These are phyloP conservation scores for Suaeda aralocaspica DNA, from an alignment of 148 eudicot genomes.

Conservation along the genomic window DNA sequence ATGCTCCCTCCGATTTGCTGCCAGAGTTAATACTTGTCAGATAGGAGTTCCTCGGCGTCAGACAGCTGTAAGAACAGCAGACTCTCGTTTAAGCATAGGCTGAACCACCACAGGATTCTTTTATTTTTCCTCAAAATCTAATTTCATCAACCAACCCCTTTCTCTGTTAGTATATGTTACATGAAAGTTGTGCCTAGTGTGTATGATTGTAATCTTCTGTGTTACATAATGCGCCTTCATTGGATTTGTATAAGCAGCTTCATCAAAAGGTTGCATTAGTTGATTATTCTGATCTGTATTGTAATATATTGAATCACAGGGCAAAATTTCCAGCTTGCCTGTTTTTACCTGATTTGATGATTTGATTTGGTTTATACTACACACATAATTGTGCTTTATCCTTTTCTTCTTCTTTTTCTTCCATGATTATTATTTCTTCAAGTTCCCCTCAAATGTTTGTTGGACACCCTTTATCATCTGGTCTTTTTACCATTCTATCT, in stretches of 20 bases:
- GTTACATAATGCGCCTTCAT: slow-evolving; percentile 13
- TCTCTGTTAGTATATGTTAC: slow-evolving; percentile 19
- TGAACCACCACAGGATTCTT: slow-evolving; percentile 20
- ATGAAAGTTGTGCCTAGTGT: slow-evolving; percentile 18
- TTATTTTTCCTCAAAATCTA: slow-evolving; percentile 1
- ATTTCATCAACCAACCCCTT: slow-evolving; percentile 11
- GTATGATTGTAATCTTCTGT: slow-evolving; percentile 26
- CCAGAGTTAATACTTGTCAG: slow-evolving; percentile 71
- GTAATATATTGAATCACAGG: slow-evolving; percentile 10
- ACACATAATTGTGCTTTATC: no score
- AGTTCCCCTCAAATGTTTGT: no score
- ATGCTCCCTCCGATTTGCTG: slow-evolving; percentile 67
- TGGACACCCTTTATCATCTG: no score
- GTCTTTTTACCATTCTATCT: no score
- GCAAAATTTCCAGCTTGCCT: slow-evolving; percentile 30
- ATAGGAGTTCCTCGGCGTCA: slow-evolving; percentile 76
- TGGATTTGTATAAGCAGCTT: slow-evolving; percentile 28
- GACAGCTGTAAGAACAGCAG: slow-evolving; percentile 42
- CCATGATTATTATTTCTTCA: no score
- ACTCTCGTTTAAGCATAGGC: slow-evolving; percentile 62
- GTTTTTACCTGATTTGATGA: neutral
- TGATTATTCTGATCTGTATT: slow-evolving; percentile 9
- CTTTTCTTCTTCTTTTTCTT: no score
- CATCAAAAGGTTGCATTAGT: slow-evolving; percentile 6
- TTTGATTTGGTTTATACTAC: no score